Conservation (phyloP, 441 rosid genomes). For the Pelargonium cotyledonis region DNA sequence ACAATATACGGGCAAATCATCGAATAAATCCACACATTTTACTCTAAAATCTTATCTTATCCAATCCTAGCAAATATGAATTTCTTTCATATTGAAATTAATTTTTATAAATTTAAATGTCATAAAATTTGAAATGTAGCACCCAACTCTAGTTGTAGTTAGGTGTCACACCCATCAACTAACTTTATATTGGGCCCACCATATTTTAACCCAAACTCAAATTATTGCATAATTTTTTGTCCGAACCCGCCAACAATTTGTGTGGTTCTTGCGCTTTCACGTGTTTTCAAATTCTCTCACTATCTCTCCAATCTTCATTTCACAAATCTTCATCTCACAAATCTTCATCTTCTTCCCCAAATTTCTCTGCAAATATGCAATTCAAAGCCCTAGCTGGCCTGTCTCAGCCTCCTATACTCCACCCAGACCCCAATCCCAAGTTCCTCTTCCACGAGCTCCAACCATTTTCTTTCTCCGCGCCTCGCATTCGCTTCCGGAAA, state of each 20-base stretch:
- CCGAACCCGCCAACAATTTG: background rate
- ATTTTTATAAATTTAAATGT: no score
- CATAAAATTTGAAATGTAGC: no score
- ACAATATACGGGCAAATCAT: no score
- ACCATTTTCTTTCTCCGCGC: background rate
- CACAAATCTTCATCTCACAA: background rate
- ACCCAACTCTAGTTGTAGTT: no score
- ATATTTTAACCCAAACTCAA: no score
- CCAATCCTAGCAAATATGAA: no score
- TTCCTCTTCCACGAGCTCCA: background rate
- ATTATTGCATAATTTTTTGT: no score
- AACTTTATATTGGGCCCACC: no score
- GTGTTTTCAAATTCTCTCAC: background rate
- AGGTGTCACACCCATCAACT: no score
- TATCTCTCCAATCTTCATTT: background rate
- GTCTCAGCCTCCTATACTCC: background rate
- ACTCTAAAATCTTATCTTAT: no score
- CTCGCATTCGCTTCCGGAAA: slow-evolving; percentile 5
- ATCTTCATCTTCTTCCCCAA: background rate
- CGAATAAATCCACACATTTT: no score
- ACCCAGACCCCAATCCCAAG: background rate
- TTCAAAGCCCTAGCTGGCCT: background rate
- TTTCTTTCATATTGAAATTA: no score
- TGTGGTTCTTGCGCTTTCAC: background rate
- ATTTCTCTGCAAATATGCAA: background rate